Evolutionary conservation across 345 rosid species (phyloP).

Genomic region (Lepidium aucheri): DNA sequence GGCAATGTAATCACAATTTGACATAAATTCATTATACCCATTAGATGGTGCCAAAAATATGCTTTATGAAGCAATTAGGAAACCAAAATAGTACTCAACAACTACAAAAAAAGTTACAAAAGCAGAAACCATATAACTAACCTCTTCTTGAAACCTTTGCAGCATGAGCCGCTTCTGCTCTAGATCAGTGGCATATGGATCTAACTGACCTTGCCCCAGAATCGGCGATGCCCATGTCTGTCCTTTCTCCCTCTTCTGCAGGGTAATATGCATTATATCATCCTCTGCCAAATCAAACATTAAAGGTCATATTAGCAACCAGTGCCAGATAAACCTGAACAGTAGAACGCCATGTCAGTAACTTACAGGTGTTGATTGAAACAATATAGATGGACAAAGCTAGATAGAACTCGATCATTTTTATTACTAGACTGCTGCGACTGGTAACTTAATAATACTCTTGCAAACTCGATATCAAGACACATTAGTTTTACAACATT

Average conservation of each 20-base stretch:
- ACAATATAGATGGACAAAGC: not conserved
- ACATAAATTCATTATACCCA: not conserved
- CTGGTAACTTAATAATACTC: not conserved
- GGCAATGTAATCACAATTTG: not conserved
- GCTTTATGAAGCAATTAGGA: not conserved
- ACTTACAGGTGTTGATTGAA: not conserved
- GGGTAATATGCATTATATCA: slow-evolving; percentile 67
- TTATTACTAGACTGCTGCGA: not conserved
- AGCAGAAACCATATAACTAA: slow-evolving; percentile 12
- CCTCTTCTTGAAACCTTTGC: slow-evolving; percentile 97
- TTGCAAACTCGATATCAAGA: not conserved
- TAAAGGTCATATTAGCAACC: not conserved
- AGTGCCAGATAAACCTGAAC: not conserved
- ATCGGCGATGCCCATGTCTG: slow-evolving; percentile 88
- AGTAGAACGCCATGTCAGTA: not conserved
- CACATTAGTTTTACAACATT: not conserved
- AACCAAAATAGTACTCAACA: not conserved
- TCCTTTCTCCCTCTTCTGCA: slow-evolving; percentile 89
- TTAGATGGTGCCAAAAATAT: not conserved
- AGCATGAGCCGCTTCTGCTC: slow-evolving; percentile 95
- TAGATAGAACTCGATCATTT: not conserved
- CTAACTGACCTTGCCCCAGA: slow-evolving; percentile 70
- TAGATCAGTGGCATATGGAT: slow-evolving; percentile 55
- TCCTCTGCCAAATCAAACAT: slow-evolving; percentile 48
- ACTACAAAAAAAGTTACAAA: not conserved